Evolutionary conservation across 345 rosid species (phyloP).

Genomic region (Salix arbutifolia): DNA sequence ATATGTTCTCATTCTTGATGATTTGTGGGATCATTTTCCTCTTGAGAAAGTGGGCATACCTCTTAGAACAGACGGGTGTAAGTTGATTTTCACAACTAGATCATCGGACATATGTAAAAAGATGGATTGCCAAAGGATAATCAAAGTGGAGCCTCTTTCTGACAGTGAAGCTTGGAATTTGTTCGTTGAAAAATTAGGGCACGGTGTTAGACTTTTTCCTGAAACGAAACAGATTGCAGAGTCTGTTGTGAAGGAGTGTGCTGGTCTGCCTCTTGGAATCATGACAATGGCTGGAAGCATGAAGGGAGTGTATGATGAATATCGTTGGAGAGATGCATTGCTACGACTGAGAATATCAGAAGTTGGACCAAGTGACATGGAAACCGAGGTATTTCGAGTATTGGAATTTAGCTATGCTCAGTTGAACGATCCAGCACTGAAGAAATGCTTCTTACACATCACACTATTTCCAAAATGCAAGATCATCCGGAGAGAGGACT

Average conservation of each 20-base stretch:
- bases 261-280: constrained; percentile 16
- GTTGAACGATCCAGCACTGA: constrained; percentile 1
- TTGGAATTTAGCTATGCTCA: too few relatives aligned
- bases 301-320: constrained; percentile 9
- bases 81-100: too few relatives aligned
- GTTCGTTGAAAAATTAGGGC: too few relatives aligned
- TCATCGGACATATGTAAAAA: too few relatives aligned
- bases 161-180: too few relatives aligned
- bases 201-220: not conserved
- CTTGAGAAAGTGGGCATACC: too few relatives aligned
- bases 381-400: not conserved
- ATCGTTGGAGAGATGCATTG: constrained; percentile 12
- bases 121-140: too few relatives aligned
- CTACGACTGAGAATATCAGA: not conserved
- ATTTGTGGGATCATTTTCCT: too few relatives aligned
- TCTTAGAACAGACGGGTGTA: too few relatives aligned
- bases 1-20: too few relatives aligned
- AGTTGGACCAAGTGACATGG: fast-evolving
- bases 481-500: not conserved
- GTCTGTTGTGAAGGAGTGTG: constrained; percentile 6
- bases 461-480: constrained; percentile 12
- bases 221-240: not conserved
- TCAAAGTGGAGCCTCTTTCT: too few relatives aligned
- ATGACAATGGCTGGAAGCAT: not conserved
- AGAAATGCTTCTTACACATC: constrained; percentile 17